Evolutionary conservation across 495 filamentous ascomycete genomes (phyloP), one percentile per base, ranked within the genome.

Genomic region (Platismatia glauca): DNA sequence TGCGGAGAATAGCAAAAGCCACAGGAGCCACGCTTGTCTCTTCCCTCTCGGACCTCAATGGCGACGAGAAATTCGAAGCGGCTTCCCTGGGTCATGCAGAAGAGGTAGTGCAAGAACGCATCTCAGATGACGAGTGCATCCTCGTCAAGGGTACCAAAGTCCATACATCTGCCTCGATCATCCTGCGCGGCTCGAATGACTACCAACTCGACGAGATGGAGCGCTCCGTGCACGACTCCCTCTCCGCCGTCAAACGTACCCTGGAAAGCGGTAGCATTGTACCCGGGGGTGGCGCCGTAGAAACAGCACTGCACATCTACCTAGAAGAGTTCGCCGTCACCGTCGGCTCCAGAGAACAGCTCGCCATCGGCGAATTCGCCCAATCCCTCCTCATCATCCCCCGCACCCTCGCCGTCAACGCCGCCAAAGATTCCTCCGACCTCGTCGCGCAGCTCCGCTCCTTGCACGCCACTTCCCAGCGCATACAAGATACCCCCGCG

Each of bases 141-240:
- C 77, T 99, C 63, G 84, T 99, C 71, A 96, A 93, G 79, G 93
- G 91, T 57, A 96, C 94, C 65, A 97, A 96, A 77, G 84, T 87
- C 29, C 90, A 92, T 76, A 90, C 86, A 2, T 95, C 91, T 5
- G 91, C 94, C 44, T 97, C 95, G 29, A 95, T 99, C 74, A 94
- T 99, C 67, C 88, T 99, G 55, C 89, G 94, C 33, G 94, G 94
- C 55, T 76, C 93, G 67, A 99, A 99, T 76, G 94, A 99, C 76
- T 97, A 88, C 81, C 88, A 88, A 64, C 85, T 99, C 55, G 94
- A 99, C 71, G 94, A 99, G 79, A 99, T 99, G 94, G 94, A 99
- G 80, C 86, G 94, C 63, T 97, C 94, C 7, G 84, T 98, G 43
- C 94, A 98, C 76, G 94, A 98, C 76, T 95, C 93, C 55, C 82